A percentile compares a stretch with the other conserved stretches of the same genome.
Conservation (phyloP, 2,329 filamentous ascomycete species). For the Biscogniauxia sp. region DNA sequence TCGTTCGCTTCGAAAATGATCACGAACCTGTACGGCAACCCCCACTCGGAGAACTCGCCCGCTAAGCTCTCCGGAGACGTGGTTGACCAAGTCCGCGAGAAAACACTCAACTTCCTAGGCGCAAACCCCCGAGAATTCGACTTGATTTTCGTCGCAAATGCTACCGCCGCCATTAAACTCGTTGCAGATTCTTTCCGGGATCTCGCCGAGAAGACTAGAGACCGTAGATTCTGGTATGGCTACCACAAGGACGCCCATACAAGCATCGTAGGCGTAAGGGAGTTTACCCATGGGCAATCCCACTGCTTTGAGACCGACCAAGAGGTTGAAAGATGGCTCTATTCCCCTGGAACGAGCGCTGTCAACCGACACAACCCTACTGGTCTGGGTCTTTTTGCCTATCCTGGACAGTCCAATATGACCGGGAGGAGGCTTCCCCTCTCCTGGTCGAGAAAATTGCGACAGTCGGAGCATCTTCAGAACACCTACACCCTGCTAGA, state of each 20-base stretch:
- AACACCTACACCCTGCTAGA: constrained; percentile 57
- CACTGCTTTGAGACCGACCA: constrained; percentile 61
- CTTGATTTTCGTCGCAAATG: constrained; percentile 83
- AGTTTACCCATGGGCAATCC: constrained; percentile 53
- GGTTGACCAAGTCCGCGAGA: constrained; percentile 54
- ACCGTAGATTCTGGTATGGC: constrained; percentile 53
- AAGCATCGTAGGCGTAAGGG: constrained; percentile 66
- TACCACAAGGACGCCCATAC: constrained; percentile 63
- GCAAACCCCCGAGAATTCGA: constrained; percentile 59
- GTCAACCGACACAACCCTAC: constrained; percentile 23
- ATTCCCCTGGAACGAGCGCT: constrained; percentile 23
- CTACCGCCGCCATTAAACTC: constrained; percentile 86
- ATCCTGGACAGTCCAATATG: constrained; percentile 70
- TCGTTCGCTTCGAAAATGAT: constrained; percentile 55
- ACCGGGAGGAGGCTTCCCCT: constrained; percentile 61
- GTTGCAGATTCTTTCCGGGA: constrained; percentile 54
- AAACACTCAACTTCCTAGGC: constrained; percentile 55
- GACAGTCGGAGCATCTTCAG: constrained; percentile 32
- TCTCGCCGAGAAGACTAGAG: constrained; percentile 45
- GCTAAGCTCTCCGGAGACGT: constrained; percentile 56
- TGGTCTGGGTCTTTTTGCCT: constrained; percentile 55
- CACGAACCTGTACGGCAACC: constrained; percentile 62
- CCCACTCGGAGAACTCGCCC: constrained; percentile 62
- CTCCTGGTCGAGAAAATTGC: constrained; percentile 47
- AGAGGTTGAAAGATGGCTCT: constrained; percentile 45